Evolutionary conservation across 768 basidiomycete species (phyloP).

Genomic region (Boletus eberwhitei): DNA sequence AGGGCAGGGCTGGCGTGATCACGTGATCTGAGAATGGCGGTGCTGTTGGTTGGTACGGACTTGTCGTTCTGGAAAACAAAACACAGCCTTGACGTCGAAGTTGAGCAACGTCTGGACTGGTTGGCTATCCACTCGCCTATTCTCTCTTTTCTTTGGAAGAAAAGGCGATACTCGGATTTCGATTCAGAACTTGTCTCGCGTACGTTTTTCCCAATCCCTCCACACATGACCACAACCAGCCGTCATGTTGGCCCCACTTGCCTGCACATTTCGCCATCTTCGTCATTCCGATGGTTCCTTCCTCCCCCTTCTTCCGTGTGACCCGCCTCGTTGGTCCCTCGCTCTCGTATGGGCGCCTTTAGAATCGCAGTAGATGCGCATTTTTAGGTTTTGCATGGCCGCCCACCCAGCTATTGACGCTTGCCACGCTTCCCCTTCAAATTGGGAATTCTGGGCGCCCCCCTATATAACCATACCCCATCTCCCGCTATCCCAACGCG

Average conservation of each 20-base stretch:
- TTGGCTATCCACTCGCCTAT: not conserved
- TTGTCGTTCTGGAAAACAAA: conserved; percentile 8
- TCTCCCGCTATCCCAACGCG: conserved; percentile 1
- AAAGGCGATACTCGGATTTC: conserved; percentile 15
- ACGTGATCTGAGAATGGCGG: conserved; percentile 13
- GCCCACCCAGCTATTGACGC: conserved; percentile 6
- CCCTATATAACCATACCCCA: conserved; percentile 19
- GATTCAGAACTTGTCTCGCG: not conserved
- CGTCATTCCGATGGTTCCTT: not conserved
- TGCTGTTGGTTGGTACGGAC: not conserved
- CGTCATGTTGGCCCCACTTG: not conserved
- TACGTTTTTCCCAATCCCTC: not conserved
- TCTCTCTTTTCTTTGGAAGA: not conserved
- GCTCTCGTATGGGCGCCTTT: conserved; percentile 10
- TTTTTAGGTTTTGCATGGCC: conserved; percentile 1
- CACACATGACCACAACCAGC: not conserved
- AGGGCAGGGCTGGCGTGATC: not conserved
- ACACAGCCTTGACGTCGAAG: conserved; percentile 11
- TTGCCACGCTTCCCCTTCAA: conserved; percentile 4
- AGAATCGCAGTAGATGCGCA: not conserved
- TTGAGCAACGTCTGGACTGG: not conserved
- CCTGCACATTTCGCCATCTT: not conserved
- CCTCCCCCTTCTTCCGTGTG: not conserved
- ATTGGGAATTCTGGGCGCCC: conserved; percentile 5
- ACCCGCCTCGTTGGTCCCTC: conserved; percentile 1